phyloP scores from a whole-genome alignment of 495 filamentous ascomycete species.

The Xylaria castorea region DNA sequence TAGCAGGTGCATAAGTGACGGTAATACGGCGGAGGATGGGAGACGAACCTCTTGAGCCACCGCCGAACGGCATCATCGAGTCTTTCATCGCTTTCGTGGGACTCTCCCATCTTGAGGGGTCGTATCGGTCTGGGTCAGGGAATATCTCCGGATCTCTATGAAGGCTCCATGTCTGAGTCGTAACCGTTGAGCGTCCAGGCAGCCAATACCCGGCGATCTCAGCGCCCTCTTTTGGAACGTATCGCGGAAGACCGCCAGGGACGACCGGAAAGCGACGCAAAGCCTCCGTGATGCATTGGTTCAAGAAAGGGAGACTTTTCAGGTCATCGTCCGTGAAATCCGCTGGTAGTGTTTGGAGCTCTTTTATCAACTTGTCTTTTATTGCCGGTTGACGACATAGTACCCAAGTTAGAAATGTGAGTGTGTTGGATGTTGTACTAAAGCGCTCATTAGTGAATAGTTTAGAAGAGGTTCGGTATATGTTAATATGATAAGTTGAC shows the following conservation, averaged over 20 bases:
- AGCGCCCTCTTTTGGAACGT: slow-evolving; percentile 33
- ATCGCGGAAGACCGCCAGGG: slow-evolving; percentile 51
- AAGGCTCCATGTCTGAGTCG: slow-evolving; percentile 49
- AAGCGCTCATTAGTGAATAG: not conserved
- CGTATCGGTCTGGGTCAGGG: slow-evolving; percentile 41
- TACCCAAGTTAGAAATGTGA: slow-evolving; percentile 51
- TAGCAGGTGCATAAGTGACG: slow-evolving; percentile 34
- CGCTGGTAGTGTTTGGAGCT: slow-evolving; percentile 46
- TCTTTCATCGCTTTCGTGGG: slow-evolving; percentile 60
- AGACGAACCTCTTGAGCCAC: slow-evolving; percentile 45
- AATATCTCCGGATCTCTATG: slow-evolving; percentile 47
- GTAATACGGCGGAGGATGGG: not conserved
- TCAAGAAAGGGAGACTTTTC: slow-evolving; percentile 51
- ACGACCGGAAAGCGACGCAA: slow-evolving; percentile 61
- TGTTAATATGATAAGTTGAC: too few relatives aligned
- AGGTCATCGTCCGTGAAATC: slow-evolving; percentile 48
- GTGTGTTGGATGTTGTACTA: slow-evolving; percentile 53
- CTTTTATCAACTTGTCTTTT: slow-evolving; percentile 46
- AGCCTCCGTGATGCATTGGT: slow-evolving; percentile 57
- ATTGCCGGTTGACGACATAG: slow-evolving; percentile 42
- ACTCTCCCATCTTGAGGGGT: slow-evolving; percentile 41
- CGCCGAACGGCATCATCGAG: slow-evolving; percentile 60
- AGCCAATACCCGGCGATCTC: slow-evolving; percentile 39
- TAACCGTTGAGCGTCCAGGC: slow-evolving; percentile 42
- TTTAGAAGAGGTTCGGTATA: not conserved